Base-by-base conservation (phyloP, 2,329 filamentous ascomycete genomes). In the Colletotrichum gloeosporioides region DNA sequence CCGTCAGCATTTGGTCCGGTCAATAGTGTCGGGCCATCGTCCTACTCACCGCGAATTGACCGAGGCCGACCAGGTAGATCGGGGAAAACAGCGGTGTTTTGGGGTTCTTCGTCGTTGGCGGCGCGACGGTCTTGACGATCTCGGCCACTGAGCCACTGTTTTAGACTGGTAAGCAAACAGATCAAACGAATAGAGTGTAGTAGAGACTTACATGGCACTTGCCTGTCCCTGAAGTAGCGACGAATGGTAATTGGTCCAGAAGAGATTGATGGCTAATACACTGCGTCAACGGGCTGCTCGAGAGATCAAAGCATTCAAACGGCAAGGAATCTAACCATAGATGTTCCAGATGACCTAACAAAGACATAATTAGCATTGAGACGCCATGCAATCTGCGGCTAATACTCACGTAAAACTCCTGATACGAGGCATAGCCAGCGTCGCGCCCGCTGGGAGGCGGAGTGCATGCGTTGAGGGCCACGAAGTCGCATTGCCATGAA, bases 401-500 rank as follows among this genome's bases (percentile, higher is more conserved):
- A 16, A 0, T n/a, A 64, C 71, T 49, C 18, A 73, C 71, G 2
- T 73, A 70, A 15, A 73, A 73, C 18, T 70, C 66, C 2, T 70
- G 71, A 44, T 63, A 64, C 18, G 66, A 70, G 7, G 25, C 66
- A 39, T 73, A 73, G 4, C 36, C 22, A 8, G 31, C 39, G 7
- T 18, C 22, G 22, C 31, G 65, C 18, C 71, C 71, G 36, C 71
- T 70, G 8, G 71, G 71, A 8, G 71, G 71, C 31, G 71, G 66
- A 6, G 55, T 73, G 12, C 71, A 73, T 29, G 36, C 66, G 31
- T 70, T 73, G 9, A 70, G 39, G 15, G 66, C 13, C 3, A 73
- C 57, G 22, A 73, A 73, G 39, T 73, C 65, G 39, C 71, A 73
- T 10, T 27, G 34, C 71, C 66, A 73, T 55, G 71, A 70, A 18